Evolutionary conservation across 139 green algal genomes (phyloP).

Genomic region (Desmodesmus armatus): DNA sequence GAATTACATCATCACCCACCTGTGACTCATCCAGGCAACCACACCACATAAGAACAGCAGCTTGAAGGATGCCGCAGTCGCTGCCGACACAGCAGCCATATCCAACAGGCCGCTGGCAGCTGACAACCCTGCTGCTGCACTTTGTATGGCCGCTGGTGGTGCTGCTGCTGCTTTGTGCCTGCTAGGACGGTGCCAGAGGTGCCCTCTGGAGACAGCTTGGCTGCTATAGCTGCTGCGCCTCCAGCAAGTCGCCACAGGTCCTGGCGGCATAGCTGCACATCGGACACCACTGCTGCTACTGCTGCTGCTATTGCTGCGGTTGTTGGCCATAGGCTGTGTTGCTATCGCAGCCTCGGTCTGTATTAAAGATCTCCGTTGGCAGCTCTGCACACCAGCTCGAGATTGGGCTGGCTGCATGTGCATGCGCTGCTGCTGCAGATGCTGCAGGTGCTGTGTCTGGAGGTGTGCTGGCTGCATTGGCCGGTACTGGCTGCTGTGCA

Average conservation of each 20-base stretch:
- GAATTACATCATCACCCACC: too few species aligned
- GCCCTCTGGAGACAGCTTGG: too few species aligned
- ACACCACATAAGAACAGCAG: conserved; percentile 42
- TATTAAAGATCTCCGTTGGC: too few species aligned
- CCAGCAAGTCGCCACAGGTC: too few species aligned
- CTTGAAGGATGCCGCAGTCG: conserved; percentile 37
- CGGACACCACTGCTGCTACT: not conserved
- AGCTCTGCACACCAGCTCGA: too few species aligned
- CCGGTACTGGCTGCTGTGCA: too few species aligned
- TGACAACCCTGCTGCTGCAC: not conserved
- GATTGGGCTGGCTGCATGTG: not conserved
- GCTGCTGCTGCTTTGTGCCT: not conserved
- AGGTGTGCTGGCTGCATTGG: too few species aligned
- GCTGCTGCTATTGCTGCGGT: not conserved
- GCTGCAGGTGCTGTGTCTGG: not conserved
- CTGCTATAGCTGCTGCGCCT: too few species aligned
- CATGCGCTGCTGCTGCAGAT: not conserved
- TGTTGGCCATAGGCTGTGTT: too few species aligned
- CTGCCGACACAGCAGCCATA: conserved; percentile 1
- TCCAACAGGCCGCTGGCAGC: not conserved
- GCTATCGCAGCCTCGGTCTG: too few species aligned
- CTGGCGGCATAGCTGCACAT: too few species aligned
- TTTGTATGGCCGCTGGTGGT: conserved; percentile 1
- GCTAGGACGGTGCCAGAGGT: too few species aligned
- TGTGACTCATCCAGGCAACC: conserved; percentile 26